phyloP scores from a whole-genome alignment of 2,329 filamentous ascomycete genomes.

The Dothideomycetes sp. region DNA sequence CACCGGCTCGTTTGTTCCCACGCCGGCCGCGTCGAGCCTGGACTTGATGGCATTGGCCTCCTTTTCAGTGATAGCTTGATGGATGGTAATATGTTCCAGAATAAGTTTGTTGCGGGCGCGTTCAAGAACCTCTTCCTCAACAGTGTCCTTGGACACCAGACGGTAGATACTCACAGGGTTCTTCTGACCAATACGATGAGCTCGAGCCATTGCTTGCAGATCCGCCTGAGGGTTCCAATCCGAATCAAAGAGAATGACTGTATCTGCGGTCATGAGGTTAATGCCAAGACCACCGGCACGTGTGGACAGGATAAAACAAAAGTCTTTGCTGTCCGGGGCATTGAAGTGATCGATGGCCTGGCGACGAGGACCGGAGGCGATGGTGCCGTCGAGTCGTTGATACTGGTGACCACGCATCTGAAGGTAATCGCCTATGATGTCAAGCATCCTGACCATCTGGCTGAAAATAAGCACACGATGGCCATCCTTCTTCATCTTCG shows the following conservation, averaged over 20 bases:
- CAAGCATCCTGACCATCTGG: slow-evolving; percentile 98
- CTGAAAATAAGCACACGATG: slow-evolving; percentile 97
- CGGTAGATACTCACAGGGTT: slow-evolving; percentile 93
- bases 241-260: slow-evolving; percentile 94
- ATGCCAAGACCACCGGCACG: slow-evolving; percentile 95
- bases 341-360: slow-evolving; percentile 98
- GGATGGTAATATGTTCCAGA: slow-evolving; percentile 93
- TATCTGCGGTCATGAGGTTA: slow-evolving; percentile 97
- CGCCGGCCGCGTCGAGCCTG: slow-evolving; percentile 57
- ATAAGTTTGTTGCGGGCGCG: slow-evolving; percentile 94
- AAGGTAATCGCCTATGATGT: slow-evolving; percentile 90
- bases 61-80: slow-evolving; percentile 92
- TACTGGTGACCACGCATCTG: slow-evolving; percentile 89
- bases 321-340: slow-evolving; percentile 88
- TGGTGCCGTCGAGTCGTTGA: slow-evolving; percentile 90
- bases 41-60: slow-evolving; percentile 73
- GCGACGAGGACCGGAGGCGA: slow-evolving; percentile 74
- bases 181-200: slow-evolving; percentile 94
- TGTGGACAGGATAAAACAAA: slow-evolving; percentile 91
- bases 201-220: slow-evolving; percentile 94
- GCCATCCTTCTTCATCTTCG: slow-evolving; percentile 84
- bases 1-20: slow-evolving; percentile 60
- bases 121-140: slow-evolving; percentile 95
- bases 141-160: slow-evolving; percentile 93
- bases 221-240: slow-evolving; percentile 99